Conservation (phyloP, 2,329 filamentous ascomycete species). For the Peltaster fructicola region DNA sequence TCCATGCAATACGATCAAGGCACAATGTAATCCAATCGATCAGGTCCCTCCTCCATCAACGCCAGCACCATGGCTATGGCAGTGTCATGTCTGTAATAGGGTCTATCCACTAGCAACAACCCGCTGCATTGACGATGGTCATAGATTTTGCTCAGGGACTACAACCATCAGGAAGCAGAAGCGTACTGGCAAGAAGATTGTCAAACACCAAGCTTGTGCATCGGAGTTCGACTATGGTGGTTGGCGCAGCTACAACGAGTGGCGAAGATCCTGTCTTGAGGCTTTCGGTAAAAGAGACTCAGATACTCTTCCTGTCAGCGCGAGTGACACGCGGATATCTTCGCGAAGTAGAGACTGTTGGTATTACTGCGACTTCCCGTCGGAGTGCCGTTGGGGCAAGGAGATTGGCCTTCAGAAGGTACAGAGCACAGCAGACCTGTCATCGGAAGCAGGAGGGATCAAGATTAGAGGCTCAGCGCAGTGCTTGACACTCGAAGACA, state of each 20-base stretch:
- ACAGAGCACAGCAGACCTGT: too few relatives aligned
- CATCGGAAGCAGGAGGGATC: too few relatives aligned
- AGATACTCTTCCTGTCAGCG: too few relatives aligned
- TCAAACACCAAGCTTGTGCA: constrained; percentile 25
- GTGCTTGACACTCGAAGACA: too few relatives aligned
- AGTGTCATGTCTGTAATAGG: constrained; percentile 33
- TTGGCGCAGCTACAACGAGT: constrained; percentile 31
- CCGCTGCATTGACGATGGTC: constrained; percentile 35
- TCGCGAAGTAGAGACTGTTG: too few relatives aligned
- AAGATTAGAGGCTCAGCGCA: too few relatives aligned
- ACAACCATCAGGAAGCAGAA: constrained; percentile 21
- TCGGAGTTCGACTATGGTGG: constrained; percentile 36
- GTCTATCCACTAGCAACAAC: constrained; percentile 32
- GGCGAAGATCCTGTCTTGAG: too few relatives aligned
- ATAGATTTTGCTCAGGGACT: constrained; percentile 34
- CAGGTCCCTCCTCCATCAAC: constrained; percentile 12
- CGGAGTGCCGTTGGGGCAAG: constrained; percentile 26
- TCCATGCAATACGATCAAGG: too few relatives aligned
- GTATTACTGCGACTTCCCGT: constrained; percentile 28
- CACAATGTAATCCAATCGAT: too few relatives aligned
- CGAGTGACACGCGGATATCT: too few relatives aligned
- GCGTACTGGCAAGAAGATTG: constrained; percentile 11
- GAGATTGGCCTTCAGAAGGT: constrained; percentile 12
- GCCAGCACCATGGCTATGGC: constrained; percentile 33
- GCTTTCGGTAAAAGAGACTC: too few relatives aligned